Evolutionary conservation across 176 grass and related monocot species (phyloP), one percentile per base, ranked within the genome.

Genomic region (Aegilops sharonensis): DNA sequence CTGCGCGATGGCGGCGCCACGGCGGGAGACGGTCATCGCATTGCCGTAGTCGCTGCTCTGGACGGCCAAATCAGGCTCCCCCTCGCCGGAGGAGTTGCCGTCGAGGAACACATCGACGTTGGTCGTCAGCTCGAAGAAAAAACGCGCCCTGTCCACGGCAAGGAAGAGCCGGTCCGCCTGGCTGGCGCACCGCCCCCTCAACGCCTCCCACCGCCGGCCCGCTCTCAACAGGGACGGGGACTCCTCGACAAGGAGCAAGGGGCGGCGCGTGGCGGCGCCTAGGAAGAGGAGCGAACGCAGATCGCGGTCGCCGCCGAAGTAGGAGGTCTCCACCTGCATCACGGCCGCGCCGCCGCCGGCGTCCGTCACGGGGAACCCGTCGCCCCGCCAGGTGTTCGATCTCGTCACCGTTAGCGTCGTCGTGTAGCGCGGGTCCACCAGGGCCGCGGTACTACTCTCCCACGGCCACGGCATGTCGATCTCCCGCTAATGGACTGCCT

Each of bases 331-430:
- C 77, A 95, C 81, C 47, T 89, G 86, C 25, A 95, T 79, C 68
- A 85, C 72, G 2, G 81, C 64, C 18, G 78, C 81, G 5, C 37
- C 37, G 69, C 11, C 37, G 72, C 81, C 81, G 57, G 12, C 72
- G 78, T 95, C 89, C 3, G 84, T 91, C 11, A 93, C 89, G 34
- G 62, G 20, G 92, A 84, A 94, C 24, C 84, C 86, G 80, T 6
- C 62, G 12, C 78, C 87, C 2, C 78, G 69, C 45, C 40, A 0
- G 64, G 71, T 87, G 50, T 91, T 2, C 69, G 69, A 42, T 24
- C 36, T 43, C 11, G 69, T 72, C 69, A 72, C 69, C 69, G 69
- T 72, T n/a, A 72, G 40, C 11, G 69, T 72, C 11, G 20, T 72
- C 21, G 21, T 11, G 21, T 72, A n/a, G 20, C 21, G 21, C 37